These are phyloP conservation scores for Xylariaceae sp. DNA, from an alignment of 2,329 filamentous ascomycete genomes.

Conservation along the genomic window DNA sequence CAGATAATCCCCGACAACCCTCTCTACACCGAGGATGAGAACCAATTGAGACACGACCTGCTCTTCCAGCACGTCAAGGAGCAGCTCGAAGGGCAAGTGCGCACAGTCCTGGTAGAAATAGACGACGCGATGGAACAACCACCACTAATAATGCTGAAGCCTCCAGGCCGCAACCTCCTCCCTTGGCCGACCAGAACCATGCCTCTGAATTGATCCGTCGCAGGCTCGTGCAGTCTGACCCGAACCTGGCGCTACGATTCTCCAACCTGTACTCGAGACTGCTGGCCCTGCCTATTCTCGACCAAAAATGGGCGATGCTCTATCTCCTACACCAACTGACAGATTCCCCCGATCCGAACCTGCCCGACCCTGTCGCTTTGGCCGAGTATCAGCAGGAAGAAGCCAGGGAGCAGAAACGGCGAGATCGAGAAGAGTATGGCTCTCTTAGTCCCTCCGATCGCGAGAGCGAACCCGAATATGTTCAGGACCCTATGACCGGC, in stretches of 20 bases:
- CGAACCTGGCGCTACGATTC: conserved; percentile 74
- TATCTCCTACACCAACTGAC: conserved; percentile 83
- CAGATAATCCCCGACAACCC: conserved; percentile 64
- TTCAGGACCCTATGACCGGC: conserved; percentile 17
- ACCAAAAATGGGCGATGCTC: conserved; percentile 95
- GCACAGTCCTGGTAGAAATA: conserved; percentile 1
- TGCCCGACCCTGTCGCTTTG: conserved; percentile 37
- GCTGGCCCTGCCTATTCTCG: conserved; percentile 82
- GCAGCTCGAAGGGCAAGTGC: conserved; percentile 47
- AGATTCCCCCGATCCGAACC: conserved; percentile 56
- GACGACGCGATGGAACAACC: background rate
- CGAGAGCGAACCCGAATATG: conserved; percentile 14
- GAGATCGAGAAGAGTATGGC: conserved; percentile 20
- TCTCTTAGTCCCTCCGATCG: conserved; percentile 26
- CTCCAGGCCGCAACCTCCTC: conserved; percentile 45
- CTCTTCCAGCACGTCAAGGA: conserved; percentile 48
- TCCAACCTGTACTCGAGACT: conserved; percentile 87
- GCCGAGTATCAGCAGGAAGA: conserved; percentile 32
- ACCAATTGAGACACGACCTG: conserved; percentile 64
- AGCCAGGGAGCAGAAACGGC: conserved; percentile 14
- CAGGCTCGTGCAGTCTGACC: conserved; percentile 73
- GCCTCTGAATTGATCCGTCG: conserved; percentile 89
- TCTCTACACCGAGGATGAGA: conserved; percentile 60
- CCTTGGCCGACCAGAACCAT: conserved; percentile 75
- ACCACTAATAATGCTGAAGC: conserved; percentile 8